Base-by-base conservation (phyloP, 352 stramenopile species). In the Phytophthora rubi region DNA sequence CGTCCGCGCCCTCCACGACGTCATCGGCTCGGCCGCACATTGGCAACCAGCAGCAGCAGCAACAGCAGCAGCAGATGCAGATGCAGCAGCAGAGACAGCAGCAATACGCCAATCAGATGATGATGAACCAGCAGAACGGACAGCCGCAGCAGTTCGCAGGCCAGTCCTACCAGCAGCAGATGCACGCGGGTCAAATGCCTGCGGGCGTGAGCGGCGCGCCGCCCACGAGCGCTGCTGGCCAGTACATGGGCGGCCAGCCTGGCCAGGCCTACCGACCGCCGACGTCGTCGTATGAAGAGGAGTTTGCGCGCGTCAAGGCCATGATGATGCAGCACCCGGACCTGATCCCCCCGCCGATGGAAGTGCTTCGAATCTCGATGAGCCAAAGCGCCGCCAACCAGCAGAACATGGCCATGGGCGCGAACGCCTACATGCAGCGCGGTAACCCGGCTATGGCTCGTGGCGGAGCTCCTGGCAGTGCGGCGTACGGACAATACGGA, bases 301-400 rank as follows among this genome's bases (percentile, higher is more conserved):
- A 96, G 65, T 91, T 94, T 68, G 87, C 90, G 62, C 81, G 89
- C 18, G 85, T 96, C 42, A 95, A 94, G 74, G 89, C 88, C 44
- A 95, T 95, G 89, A 92, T 95, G 81, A 92, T 92, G 80, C 86
- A 94, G 68, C 89, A 96, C 53, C 84, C 85, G 1, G 89, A 96
- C 62, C 65, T 95, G 66, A 96, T 96, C 57, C 86, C 89, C 5
- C 89, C 89, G 12, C 89, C 89, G 33, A 91, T 93, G 85, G 89
- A 96, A 61, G 88, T 96, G 35, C 75, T 96, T 37, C 89, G 86
- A 21, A 94, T 95, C 54, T 92, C 84, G 3, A 93, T 93, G 85
- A 91, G 80, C 47, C 86, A 93, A 57, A 88, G 81, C 30, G 70
- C 75, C 2, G 64, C 81, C 10, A 82, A 62, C 45, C 85, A 90